Evolutionary conservation across 352 stramenopile genomes (phyloP).

Genomic region (Phytopythium helicoides): DNA sequence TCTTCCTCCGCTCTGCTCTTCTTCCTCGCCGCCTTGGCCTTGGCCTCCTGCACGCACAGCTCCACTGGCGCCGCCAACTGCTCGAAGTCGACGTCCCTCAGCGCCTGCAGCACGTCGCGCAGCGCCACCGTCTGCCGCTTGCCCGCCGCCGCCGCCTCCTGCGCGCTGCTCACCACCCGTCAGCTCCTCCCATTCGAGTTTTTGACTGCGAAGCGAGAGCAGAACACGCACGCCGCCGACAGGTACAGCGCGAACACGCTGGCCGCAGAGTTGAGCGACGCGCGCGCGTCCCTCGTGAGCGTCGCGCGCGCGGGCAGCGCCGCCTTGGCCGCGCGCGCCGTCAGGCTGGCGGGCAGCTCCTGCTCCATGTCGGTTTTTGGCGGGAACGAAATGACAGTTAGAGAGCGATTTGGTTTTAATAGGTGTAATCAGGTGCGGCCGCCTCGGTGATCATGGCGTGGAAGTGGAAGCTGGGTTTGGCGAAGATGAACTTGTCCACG

Average conservation of each 20-base stretch:
- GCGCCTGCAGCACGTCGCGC: constrained; percentile 68
- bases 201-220: no score
- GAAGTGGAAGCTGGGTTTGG: constrained; percentile 57
- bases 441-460: constrained; percentile 24
- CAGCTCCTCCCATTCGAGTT: no score
- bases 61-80: constrained; percentile 73
- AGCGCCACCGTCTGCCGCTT: constrained; percentile 78
- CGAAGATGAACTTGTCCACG: constrained; percentile 44
- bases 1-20: constrained; percentile 33
- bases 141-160: constrained; percentile 59
- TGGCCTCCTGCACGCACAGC: constrained; percentile 39
- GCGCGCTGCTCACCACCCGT: constrained; percentile 54
- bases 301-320: constrained; percentile 63
- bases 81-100: constrained; percentile 77
- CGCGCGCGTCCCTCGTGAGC: constrained; percentile 61
- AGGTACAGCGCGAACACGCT: constrained; percentile 83
- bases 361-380: constrained; percentile 61
- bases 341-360: constrained; percentile 65
- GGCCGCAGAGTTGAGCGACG: constrained; percentile 65
- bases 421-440: no score
- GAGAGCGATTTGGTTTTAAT: no score
- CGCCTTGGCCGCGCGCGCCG: constrained; percentile 64
- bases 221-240: constrained; percentile 57
- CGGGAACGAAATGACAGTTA: no score
- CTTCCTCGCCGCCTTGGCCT: constrained; percentile 18